Evolutionary conservation across 225 moss, liverwort and hornwort genomes (phyloP).

Genomic region (Neckera pumila): DNA sequence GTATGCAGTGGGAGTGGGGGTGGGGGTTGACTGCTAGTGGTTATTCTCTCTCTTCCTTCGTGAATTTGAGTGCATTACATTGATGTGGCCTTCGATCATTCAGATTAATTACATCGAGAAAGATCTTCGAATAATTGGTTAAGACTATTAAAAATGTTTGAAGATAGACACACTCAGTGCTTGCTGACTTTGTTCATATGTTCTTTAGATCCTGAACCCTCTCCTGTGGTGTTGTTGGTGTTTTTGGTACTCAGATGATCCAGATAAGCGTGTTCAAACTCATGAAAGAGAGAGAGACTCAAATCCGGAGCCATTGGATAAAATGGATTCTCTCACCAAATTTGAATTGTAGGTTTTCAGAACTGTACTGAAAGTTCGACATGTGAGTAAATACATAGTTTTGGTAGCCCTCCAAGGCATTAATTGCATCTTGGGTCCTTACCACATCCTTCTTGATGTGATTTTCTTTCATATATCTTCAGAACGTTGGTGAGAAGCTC

Average conservation of each 20-base stretch:
- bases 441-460: constrained; percentile 14
- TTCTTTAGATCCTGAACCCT: not conserved
- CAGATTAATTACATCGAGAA: not conserved
- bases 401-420: not conserved
- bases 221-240: not conserved
- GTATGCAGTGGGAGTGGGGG: not conserved
- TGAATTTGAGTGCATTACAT: not conserved
- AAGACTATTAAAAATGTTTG: not conserved
- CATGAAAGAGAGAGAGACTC: constrained; percentile 14
- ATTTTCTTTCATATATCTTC: not conserved
- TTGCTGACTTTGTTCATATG: not conserved
- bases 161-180: not conserved
- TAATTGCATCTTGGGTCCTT: constrained; percentile 6
- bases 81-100: not conserved
- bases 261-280: constrained; percentile 15
- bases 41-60: not conserved
- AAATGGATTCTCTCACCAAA: constrained; percentile 45
- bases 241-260: constrained; percentile 33
- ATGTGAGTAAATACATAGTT: constrained; percentile 16
- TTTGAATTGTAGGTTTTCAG: constrained; percentile 64
- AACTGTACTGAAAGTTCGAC: constrained; percentile 25
- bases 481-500: constrained; percentile 5
- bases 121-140: not conserved
- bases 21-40: not conserved
- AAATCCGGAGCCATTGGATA: constrained; percentile 26